Conservation (phyloP, 2,329 filamentous ascomycete genomes). For the Domatiomyces globalis region DNA sequence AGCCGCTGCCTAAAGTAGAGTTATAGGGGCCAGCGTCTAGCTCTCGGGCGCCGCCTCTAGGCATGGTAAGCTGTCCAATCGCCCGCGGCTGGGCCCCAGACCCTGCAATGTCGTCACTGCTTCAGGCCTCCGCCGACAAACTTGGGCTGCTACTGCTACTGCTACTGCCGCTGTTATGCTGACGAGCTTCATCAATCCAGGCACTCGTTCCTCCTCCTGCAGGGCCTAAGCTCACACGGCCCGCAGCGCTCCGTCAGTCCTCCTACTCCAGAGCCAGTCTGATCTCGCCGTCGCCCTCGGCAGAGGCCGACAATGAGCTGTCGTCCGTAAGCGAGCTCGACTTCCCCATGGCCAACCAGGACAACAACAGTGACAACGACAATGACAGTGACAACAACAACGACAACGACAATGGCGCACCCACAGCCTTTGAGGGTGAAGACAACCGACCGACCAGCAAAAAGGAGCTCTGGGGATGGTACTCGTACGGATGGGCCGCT, state of each 20-base stretch:
- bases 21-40: not conserved
- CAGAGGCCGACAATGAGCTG: conserved; percentile 56
- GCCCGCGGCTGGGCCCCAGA: too few relatives aligned
- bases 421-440: conserved; percentile 57
- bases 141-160: too few relatives aligned
- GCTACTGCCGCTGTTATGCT: not conserved
- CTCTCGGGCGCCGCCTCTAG: not conserved
- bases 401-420: conserved; percentile 16
- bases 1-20: not conserved
- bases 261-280: conserved; percentile 41
- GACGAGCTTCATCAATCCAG: not conserved
- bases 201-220: not conserved
- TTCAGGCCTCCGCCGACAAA: too few relatives aligned
- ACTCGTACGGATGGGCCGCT: conserved; percentile 88
- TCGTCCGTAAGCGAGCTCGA: conserved; percentile 19
- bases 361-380: conserved; percentile 14
- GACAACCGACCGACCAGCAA: conserved; percentile 76
- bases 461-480: conserved; percentile 87
- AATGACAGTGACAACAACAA: conserved; percentile 24
- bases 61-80: not conserved
- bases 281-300: conserved; percentile 45
- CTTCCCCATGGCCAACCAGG: conserved; percentile 21
- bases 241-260: conserved; percentile 8
- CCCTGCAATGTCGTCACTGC: too few relatives aligned
- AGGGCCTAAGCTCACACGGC: conserved; percentile 1